Evolutionary conservation across 2,329 filamentous ascomycete species (phyloP).

Genomic region (Colletotrichum lindemuthianum): DNA sequence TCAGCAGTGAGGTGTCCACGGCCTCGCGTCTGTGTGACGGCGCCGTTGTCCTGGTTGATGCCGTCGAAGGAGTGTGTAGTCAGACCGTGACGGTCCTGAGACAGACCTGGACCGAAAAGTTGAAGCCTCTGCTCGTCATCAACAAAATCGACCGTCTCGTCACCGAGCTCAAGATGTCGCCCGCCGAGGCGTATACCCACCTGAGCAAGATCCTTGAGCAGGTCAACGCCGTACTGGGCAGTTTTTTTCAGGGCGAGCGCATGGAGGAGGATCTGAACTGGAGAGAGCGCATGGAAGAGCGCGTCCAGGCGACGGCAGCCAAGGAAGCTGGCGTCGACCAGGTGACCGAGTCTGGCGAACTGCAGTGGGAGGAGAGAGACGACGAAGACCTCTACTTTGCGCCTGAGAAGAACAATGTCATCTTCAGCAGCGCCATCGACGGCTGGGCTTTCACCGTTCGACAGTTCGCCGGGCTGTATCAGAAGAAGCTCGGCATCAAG

Average conservation of each 20-base stretch:
- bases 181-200: conserved; percentile 88
- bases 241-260: conserved; percentile 96
- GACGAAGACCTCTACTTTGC: conserved; percentile 99
- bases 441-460: conserved; percentile 99
- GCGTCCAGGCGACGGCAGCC: conserved; percentile 68
- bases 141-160: conserved; percentile 98
- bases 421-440: conserved; percentile 96
- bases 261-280: conserved; percentile 99
- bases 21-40: conserved; percentile 95
- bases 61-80: conserved; percentile 97
- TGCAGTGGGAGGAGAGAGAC: conserved; percentile 87
- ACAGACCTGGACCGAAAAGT: conserved; percentile 94
- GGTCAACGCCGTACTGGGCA: conserved; percentile 96
- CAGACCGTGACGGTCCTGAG: conserved; percentile 97
- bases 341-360: conserved; percentile 64
- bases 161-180: conserved; percentile 94
- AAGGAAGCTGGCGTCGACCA: conserved; percentile 47
- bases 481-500: conserved; percentile 97
- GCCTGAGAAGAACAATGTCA: conserved; percentile 98
- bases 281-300: conserved; percentile 91
- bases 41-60: conserved; percentile 92
- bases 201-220: conserved; percentile 91
- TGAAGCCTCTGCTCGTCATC: conserved; percentile 93
- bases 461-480: conserved; percentile 92
- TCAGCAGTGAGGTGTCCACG: conserved; percentile 97